phyloP scores from a whole-genome alignment of 257 asterid species.

The Solanum appendiculatum region DNA sequence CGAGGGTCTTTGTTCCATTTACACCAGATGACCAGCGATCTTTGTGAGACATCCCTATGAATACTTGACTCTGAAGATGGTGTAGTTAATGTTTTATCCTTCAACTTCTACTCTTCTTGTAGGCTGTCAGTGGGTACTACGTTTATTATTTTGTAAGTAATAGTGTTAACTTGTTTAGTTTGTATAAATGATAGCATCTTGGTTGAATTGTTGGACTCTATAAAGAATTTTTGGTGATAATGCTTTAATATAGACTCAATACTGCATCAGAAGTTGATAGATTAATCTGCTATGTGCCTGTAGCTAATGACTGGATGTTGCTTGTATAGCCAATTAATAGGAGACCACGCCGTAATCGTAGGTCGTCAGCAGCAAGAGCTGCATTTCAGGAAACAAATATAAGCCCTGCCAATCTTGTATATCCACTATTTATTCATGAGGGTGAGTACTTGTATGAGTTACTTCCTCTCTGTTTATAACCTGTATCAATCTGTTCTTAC shows the following conservation, averaged over 20 bases:
- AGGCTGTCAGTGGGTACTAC: neutral
- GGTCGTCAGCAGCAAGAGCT: slow-evolving; percentile 56
- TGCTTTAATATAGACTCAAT: neutral
- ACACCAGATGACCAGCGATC: neutral
- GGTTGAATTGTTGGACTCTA: neutral
- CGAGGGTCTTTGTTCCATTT: neutral
- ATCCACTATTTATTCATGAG: slow-evolving; percentile 96
- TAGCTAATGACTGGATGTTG: neutral
- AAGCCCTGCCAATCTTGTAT: slow-evolving; percentile 89
- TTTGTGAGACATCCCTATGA: neutral
- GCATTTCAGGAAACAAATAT: slow-evolving; percentile 87
- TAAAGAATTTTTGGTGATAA: neutral
- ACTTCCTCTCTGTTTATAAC: neutral
- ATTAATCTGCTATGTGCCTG: neutral
- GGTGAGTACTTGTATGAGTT: slow-evolving; percentile 26
- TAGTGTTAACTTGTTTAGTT: neutral
- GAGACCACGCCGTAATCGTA: slow-evolving; percentile 91
- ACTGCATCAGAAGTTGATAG: neutral
- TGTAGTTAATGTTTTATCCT: neutral
- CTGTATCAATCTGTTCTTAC: neutral
- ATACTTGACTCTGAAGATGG: neutral
- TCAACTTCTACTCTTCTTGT: neutral
- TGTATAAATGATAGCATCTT: neutral
- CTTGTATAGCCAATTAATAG: slow-evolving; percentile 47
- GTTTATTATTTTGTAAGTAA: neutral